Conservation (phyloP, 2,329 filamentous ascomycete species). For the Monosporascus sp. region DNA sequence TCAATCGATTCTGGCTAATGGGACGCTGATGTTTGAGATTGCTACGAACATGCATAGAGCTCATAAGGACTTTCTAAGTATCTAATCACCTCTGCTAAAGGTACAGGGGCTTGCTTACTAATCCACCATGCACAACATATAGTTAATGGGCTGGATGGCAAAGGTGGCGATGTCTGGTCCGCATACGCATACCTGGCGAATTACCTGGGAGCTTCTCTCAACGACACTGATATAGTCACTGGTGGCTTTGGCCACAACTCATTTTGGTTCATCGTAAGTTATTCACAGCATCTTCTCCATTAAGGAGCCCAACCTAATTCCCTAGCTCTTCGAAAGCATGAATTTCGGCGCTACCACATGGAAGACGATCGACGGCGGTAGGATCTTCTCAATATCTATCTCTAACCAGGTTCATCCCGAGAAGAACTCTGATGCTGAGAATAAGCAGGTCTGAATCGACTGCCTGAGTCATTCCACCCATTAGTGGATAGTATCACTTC, state of each 20-base stretch:
- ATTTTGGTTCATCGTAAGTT: constrained; percentile 39
- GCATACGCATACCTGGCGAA: constrained; percentile 59
- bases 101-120: neutral
- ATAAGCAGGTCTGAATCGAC: constrained; percentile 36
- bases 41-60: constrained; percentile 39
- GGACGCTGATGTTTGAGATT: constrained; percentile 30
- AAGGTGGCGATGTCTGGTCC: constrained; percentile 57
- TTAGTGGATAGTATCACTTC: constrained; percentile 53
- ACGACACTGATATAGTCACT: constrained; percentile 45
- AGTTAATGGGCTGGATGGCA: constrained; percentile 31
- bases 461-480: constrained; percentile 58
- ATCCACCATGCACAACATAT: too few relatives aligned
- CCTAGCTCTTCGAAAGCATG: constrained; percentile 44
- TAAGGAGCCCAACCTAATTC: constrained; percentile 1
- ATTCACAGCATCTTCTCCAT: neutral
- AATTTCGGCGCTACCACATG: constrained; percentile 57
- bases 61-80: constrained; percentile 32
- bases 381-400: neutral
- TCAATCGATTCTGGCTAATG: constrained; percentile 27
- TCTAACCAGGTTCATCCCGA: neutral
- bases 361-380: constrained; percentile 55
- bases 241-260: constrained; percentile 32
- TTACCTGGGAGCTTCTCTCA: constrained; percentile 45
- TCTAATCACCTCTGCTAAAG: neutral
- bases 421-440: too few relatives aligned